Evolutionary conservation across 2,329 filamentous ascomycete species (phyloP), one percentile per base, ranked within the genome.

Genomic region (Colletotrichum simmondsii): DNA sequence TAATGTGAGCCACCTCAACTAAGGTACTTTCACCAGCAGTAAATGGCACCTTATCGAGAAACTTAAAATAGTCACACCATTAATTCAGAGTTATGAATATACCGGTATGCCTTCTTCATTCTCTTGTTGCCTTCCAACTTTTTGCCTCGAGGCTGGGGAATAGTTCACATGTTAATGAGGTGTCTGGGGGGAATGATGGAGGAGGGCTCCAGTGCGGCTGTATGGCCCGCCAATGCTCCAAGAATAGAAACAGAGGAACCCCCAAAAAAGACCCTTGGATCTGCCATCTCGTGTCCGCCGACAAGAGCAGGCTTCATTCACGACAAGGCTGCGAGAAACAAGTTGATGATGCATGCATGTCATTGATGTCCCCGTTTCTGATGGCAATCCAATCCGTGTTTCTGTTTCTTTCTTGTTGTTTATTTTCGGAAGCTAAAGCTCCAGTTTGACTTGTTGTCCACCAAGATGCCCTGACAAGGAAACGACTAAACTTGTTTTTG

Each of bases 181-280:
- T 42, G 32, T 32, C 32, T 7, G 42, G 19, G 16, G 42, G 16
- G 42, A 4, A n/a, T 19, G 42, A 19, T 49, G 1, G 42, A n/a
- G 42, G 42, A 4, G 42, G 42, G 4, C 16, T 49, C 42, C 42
- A 49, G 19, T 49, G 8, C 42, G 42, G 42, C 42, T 49, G 42
- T 19, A 1, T 4, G 8, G 19, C 42, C 4, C 5, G 16, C 35
- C 30, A 30, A 19, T 8, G 63, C 61, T 68, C 69, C 57, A 72
- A 72, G 22, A 72, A 72, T 72, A 72, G 69, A 12, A 62, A 49
- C 42, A 72, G 68, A 72, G 65, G 69, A 49, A 46, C 16, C 42
- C 19, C 16, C 42, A 2, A 49, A 54, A 24, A 35, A 32, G 57
- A 30, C 30, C 49, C 46, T 35, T 56, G 10, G 26, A 49, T 14